These are phyloP conservation scores for Meyerozyma sp. DNA, from an alignment of 1,139 yeast genomes.

Conservation along the genomic window DNA sequence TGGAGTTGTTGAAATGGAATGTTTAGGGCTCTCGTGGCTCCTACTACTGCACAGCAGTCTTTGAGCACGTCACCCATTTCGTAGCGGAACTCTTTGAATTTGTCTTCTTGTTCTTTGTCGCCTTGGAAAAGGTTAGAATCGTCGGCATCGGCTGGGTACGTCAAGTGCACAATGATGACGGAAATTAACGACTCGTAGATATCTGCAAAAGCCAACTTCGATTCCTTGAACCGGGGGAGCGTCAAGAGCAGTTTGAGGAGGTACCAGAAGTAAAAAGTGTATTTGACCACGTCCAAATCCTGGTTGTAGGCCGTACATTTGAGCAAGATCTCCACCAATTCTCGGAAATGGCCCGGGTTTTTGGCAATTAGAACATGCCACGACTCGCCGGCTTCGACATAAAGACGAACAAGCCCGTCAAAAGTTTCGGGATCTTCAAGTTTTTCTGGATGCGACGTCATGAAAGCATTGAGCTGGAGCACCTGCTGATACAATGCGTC, in stretches of 20 bases:
- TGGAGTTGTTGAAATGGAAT: conserved; percentile 57
- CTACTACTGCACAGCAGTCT: conserved; percentile 89
- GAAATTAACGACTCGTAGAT: conserved; percentile 60
- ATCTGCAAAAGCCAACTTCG: conserved; percentile 53
- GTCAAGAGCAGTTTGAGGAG: conserved; percentile 68
- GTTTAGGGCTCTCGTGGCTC: conserved; percentile 61
- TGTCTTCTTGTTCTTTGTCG: conserved; percentile 81
- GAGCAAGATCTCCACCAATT: conserved; percentile 70
- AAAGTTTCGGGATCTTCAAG: conserved; percentile 66
- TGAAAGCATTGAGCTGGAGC: conserved; percentile 50
- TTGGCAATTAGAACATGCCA: conserved; percentile 89
- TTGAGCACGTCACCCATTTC: conserved; percentile 96
- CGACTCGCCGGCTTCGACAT: conserved; percentile 90
- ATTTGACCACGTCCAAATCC: conserved; percentile 84
- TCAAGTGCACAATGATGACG: conserved; percentile 65
- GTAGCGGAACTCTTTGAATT: conserved; percentile 88
- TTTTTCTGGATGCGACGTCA: conserved; percentile 27
- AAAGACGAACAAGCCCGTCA: conserved; percentile 69
- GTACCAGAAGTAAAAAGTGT: conserved; percentile 92
- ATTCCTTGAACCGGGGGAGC: conserved; percentile 55
- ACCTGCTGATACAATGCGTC: conserved; percentile 66
- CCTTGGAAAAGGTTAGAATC: conserved; percentile 45
- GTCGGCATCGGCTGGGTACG: conserved; percentile 58
- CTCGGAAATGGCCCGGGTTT: conserved; percentile 63
- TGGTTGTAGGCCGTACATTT: conserved; percentile 57